phyloP scores from a whole-genome alignment of 2,329 filamentous ascomycete species.

The Cryphonectria radicalis region DNA sequence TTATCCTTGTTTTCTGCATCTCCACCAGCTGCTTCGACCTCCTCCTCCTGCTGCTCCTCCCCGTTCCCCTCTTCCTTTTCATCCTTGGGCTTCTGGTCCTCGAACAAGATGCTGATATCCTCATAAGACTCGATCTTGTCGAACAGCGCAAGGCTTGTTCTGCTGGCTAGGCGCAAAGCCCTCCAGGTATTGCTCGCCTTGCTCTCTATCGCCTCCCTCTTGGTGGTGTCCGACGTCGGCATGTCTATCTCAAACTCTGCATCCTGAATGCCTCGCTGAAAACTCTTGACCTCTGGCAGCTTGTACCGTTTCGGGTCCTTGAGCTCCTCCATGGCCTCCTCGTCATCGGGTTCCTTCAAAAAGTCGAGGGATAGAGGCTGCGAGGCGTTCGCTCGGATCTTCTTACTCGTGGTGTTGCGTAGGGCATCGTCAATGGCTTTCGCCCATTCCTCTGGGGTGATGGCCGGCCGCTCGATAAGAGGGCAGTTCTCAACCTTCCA shows the following conservation, averaged over 20 bases:
- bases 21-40: constrained; percentile 26
- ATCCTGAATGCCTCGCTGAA: constrained; percentile 73
- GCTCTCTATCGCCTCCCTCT: constrained; percentile 61
- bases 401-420: constrained; percentile 71
- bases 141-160: constrained; percentile 74
- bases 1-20: background rate
- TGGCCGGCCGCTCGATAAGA: constrained; percentile 75
- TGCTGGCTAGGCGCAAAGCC: constrained; percentile 78
- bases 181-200: constrained; percentile 93
- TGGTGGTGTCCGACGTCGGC: constrained; percentile 66
- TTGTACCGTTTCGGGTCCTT: constrained; percentile 67
- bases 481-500: constrained; percentile 98
- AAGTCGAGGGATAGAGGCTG: constrained; percentile 80
- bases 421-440: constrained; percentile 69
- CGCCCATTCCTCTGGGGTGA: constrained; percentile 71
- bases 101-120: constrained; percentile 65
- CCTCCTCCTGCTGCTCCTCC: constrained; percentile 31
- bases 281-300: constrained; percentile 71
- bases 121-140: constrained; percentile 87
- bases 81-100: constrained; percentile 43
- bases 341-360: constrained; percentile 66
- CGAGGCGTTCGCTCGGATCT: constrained; percentile 69
- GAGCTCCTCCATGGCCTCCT: constrained; percentile 68
- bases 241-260: constrained; percentile 88
- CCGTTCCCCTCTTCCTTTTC: constrained; percentile 42